phyloP scores from a whole-genome alignment of 495 filamentous ascomycete species.

The Hypomontagnella monticulosa region DNA sequence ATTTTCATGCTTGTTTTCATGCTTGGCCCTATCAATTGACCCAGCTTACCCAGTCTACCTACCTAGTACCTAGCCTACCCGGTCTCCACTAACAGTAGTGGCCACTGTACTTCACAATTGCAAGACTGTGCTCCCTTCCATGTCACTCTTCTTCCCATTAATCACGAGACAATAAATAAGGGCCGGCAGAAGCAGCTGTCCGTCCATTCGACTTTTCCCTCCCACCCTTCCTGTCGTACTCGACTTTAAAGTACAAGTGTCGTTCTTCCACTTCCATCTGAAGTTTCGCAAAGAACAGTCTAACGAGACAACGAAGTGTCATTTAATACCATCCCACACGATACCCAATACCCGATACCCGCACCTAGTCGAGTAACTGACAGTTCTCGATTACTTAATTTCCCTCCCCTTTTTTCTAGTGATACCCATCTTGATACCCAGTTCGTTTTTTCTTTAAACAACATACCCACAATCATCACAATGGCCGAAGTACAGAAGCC shows the following conservation, averaged over 20 bases:
- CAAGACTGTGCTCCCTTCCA: constrained; percentile 44
- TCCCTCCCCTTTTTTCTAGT: constrained; percentile 52
- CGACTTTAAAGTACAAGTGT: constrained; percentile 40
- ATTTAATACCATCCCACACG: constrained; percentile 36
- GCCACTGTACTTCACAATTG: constrained; percentile 22
- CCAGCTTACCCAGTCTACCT: background rate
- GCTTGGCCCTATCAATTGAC: constrained; percentile 12
- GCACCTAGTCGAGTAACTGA: constrained; percentile 40
- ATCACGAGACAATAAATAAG: constrained; percentile 52
- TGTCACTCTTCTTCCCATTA: constrained; percentile 46
- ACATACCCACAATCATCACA: constrained; percentile 46
- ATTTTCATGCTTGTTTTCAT: constrained; percentile 20
- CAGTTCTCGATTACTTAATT: constrained; percentile 47
- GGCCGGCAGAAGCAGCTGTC: constrained; percentile 43
- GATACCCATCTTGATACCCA: constrained; percentile 62
- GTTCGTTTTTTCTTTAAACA: constrained; percentile 51
- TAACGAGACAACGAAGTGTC: constrained; percentile 43
- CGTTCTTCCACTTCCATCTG: constrained; percentile 33
- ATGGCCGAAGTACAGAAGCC: constrained; percentile 62
- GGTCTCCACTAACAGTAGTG: constrained; percentile 17
- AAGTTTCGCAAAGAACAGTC: constrained; percentile 29
- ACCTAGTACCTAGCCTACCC: background rate
- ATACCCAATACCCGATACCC: constrained; percentile 29
- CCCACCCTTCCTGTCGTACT: constrained; percentile 42
- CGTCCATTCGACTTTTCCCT: constrained; percentile 40